Conservation (phyloP, 345 rosid genomes). For the Excoecaria cochinchinensis region DNA sequence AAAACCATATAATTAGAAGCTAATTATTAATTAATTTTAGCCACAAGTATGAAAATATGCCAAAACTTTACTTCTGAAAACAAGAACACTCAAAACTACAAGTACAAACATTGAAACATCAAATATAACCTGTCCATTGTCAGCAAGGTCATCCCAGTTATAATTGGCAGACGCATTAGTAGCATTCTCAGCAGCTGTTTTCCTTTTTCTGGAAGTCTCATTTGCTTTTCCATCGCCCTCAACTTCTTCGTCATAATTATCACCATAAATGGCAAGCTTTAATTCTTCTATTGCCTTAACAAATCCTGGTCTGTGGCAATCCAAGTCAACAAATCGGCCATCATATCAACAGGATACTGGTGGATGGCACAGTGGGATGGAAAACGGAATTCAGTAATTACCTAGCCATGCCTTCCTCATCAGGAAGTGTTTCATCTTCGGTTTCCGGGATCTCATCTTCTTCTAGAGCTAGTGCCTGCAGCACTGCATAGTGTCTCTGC, state of each 20-base stretch:
- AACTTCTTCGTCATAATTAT: constrained; percentile 54
- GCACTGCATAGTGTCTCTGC: constrained; percentile 86
- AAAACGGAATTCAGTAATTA: constrained; percentile 18
- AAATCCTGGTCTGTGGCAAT: constrained; percentile 52
- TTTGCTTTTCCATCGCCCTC: constrained; percentile 41
- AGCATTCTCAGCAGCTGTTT: constrained; percentile 52
- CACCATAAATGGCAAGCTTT: constrained; percentile 74
- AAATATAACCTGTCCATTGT: constrained; percentile 65
- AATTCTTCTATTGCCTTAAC: constrained; percentile 70
- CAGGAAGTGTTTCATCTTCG: constrained; percentile 78
- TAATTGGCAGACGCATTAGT: constrained; percentile 44
- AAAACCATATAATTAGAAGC: background rate
- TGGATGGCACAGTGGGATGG: background rate
- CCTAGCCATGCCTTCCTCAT: constrained; percentile 87
- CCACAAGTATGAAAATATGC: background rate
- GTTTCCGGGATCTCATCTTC: constrained; percentile 74
- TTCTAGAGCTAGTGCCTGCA: constrained; percentile 86
- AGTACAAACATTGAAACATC: background rate
- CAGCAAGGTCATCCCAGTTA: constrained; percentile 72
- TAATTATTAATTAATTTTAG: too few relatives aligned
- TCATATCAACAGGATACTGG: background rate
- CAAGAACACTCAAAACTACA: too few relatives aligned
- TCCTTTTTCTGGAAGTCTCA: constrained; percentile 63
- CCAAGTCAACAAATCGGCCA: constrained; percentile 6
- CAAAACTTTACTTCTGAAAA: background rate